A percentile compares a stretch with the other conserved stretches of the same genome.
Conservation (phyloP, 2,329 filamentous ascomycete genomes). For the Botryotinia convoluta region DNA sequence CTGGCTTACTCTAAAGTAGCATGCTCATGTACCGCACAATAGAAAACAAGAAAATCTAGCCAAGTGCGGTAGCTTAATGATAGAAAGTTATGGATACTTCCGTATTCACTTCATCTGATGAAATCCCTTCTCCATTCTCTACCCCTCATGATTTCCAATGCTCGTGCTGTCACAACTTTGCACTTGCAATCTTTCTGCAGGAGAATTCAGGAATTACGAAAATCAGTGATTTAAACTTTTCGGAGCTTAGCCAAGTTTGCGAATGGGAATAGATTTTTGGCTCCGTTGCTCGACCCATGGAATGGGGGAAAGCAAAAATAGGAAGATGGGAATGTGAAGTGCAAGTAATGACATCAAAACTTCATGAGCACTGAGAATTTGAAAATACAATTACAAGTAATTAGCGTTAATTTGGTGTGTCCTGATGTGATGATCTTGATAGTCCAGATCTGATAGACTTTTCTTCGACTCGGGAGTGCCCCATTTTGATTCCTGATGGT, state of each 20-base stretch:
- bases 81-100: neutral
- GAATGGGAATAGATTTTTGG: neutral
- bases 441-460: neutral
- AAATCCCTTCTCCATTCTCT: neutral
- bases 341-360: neutral
- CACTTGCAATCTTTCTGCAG: neutral
- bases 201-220: neutral
- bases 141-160: neutral
- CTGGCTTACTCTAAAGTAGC: neutral
- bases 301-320: neutral
- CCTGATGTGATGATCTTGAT: neutral
- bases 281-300: neutral
- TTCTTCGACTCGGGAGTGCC: neutral
- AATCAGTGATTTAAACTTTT: neutral
- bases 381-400: fast-evolving
- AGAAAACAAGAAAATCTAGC: neutral
- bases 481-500: neutral
- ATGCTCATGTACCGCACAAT: neutral
- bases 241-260: neutral
- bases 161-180: neutral
- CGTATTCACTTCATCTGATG: neutral
- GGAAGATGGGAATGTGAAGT: neutral
- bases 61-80: neutral
- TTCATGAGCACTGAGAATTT: too few relatives aligned
- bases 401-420: neutral